A percentile compares a stretch with the other conserved stretches of the same genome.
These are phyloP conservation scores for Bullera alba DNA, from an alignment of 768 basidiomycete species.

Conservation along the genomic window DNA sequence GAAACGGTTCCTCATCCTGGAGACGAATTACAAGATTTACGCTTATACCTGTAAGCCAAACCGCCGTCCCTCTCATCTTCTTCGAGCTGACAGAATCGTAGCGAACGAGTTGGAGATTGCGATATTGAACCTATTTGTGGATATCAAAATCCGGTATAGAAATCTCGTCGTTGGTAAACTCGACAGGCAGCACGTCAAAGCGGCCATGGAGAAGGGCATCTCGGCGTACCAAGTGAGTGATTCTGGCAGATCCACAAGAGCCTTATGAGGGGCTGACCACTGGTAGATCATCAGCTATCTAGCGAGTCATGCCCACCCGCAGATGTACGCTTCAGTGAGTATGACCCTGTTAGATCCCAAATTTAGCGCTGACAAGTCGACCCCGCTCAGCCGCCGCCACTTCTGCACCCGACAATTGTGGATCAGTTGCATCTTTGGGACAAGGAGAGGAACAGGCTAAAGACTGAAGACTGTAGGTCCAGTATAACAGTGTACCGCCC, in stretches of 20 bases:
- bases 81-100: constrained; percentile 41
- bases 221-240: constrained; percentile 80
- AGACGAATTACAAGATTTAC: constrained; percentile 97
- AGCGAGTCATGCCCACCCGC: constrained; percentile 88
- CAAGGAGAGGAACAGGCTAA: constrained; percentile 83
- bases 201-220: constrained; percentile 88
- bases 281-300: constrained; percentile 89
- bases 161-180: constrained; percentile 95
- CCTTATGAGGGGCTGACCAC: not conserved
- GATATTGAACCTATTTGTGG: constrained; percentile 86
- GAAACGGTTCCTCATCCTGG: constrained; percentile 87
- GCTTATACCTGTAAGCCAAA: constrained; percentile 77
- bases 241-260: not conserved
- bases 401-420: constrained; percentile 93
- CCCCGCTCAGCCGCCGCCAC: constrained; percentile 49
- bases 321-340: constrained; percentile 88
- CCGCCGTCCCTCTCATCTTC: not conserved
- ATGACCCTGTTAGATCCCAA: constrained; percentile 1
- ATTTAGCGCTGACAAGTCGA: not conserved
- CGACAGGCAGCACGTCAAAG: constrained; percentile 90
- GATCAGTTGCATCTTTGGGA: constrained; percentile 98
- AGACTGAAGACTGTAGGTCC: constrained; percentile 71
- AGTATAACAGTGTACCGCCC: not conserved
- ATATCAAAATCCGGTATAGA: constrained; percentile 86
- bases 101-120: constrained; percentile 95